Evolutionary conservation across 495 filamentous ascomycete genomes (phyloP).

Genomic region (Rhypophila decipiens): DNA sequence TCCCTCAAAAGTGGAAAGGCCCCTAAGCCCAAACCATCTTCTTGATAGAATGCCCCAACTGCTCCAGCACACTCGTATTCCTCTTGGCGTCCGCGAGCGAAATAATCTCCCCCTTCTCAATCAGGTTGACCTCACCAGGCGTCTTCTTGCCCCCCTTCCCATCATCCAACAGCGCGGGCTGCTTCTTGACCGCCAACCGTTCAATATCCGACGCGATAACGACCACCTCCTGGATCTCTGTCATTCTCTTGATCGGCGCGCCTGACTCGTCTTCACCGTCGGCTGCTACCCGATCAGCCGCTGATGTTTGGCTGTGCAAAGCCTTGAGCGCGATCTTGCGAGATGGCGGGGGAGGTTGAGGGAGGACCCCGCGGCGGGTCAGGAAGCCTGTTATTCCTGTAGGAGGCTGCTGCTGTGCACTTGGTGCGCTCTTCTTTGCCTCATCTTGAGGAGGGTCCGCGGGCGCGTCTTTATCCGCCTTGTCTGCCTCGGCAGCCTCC

Average conservation of each 20-base stretch:
- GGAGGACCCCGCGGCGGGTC: slow-evolving; percentile 7
- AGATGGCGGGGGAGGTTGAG: slow-evolving; percentile 15
- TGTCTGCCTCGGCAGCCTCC: slow-evolving; percentile 6
- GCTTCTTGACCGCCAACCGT: slow-evolving; percentile 31
- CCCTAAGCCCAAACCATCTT: slow-evolving; percentile 75
- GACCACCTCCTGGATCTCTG: slow-evolving; percentile 63
- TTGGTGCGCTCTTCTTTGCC: slow-evolving; percentile 1
- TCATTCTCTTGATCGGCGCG: slow-evolving; percentile 39
- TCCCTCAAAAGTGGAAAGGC: not conserved
- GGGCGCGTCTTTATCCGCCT: slow-evolving; percentile 1
- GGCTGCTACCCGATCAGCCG: slow-evolving; percentile 35
- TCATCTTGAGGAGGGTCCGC: not conserved
- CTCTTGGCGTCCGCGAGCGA: slow-evolving; percentile 76
- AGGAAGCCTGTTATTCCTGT: slow-evolving; percentile 25
- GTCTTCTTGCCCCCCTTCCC: slow-evolving; percentile 28
- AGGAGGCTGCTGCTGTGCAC: no score
- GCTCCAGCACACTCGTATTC: slow-evolving; percentile 80
- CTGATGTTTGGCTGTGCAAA: slow-evolving; percentile 47
- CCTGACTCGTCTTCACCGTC: slow-evolving; percentile 18
- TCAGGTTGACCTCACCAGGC: slow-evolving; percentile 30
- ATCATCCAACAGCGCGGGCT: slow-evolving; percentile 25
- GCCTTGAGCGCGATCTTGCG: slow-evolving; percentile 54
- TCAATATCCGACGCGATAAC: slow-evolving; percentile 60
- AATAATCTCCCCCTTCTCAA: slow-evolving; percentile 74
- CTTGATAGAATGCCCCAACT: slow-evolving; percentile 78